These are phyloP conservation scores for Handroanthus guayacan DNA, from an alignment of 257 asterid genomes.

Conservation along the genomic window DNA sequence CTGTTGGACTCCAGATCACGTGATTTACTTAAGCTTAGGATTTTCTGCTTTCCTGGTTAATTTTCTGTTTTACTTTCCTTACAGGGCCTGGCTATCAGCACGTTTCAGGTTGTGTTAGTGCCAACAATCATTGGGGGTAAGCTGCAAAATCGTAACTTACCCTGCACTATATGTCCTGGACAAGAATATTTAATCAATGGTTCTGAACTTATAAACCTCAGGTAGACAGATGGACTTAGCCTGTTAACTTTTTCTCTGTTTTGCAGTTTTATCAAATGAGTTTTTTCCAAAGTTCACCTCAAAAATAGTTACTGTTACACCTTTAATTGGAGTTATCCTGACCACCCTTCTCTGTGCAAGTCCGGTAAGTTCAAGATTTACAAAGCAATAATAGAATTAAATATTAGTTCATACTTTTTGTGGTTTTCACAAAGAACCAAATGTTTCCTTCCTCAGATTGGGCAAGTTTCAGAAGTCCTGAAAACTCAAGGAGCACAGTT, in stretches of 20 bases:
- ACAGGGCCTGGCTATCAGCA: slow-evolving; percentile 97
- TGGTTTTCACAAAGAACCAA: slow-evolving; percentile 15
- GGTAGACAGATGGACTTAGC: slow-evolving; percentile 1
- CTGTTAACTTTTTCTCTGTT: slow-evolving; percentile 32
- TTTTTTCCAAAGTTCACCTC: slow-evolving; percentile 92
- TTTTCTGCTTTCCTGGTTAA: slow-evolving; percentile 8
- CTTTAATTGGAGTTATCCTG: slow-evolving; percentile 86
- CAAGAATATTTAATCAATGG: slow-evolving; percentile 2
- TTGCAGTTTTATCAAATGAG: slow-evolving; percentile 85
- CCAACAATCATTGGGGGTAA: slow-evolving; percentile 97
- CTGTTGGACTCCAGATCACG: not conserved
- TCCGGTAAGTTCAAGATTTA: slow-evolving; percentile 70
- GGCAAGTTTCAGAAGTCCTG: slow-evolving; percentile 92
- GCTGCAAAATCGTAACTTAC: slow-evolving; percentile 33
- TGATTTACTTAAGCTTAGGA: not conserved
- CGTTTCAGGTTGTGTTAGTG: slow-evolving; percentile 94
- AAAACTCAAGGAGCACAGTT: slow-evolving; percentile 91
- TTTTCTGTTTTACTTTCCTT: slow-evolving; percentile 20
- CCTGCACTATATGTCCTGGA: slow-evolving; percentile 11
- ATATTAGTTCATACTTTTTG: not conserved
- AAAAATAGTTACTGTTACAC: slow-evolving; percentile 75
- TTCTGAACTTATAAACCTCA: slow-evolving; percentile 17
- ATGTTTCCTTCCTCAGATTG: slow-evolving; percentile 61
- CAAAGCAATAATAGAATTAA: slow-evolving; percentile 8
- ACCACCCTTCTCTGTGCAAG: slow-evolving; percentile 99